Percentiles rank a stretch among this genome's conserved stretches.
phyloP scores from a whole-genome alignment of 2,329 filamentous ascomycete species.

The Trichoderma guizhouense region DNA sequence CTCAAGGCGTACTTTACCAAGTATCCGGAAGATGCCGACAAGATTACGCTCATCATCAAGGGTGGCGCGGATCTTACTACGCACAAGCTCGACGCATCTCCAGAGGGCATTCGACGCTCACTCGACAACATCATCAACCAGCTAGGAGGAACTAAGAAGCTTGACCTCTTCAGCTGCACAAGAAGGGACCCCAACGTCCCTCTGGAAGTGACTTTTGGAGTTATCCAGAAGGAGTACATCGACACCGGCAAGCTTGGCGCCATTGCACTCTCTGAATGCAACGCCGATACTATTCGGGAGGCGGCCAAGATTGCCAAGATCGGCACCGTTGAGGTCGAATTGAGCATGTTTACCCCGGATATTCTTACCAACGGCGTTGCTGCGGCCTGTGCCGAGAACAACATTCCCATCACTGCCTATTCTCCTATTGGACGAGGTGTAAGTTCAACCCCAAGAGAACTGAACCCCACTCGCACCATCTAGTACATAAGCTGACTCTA shows the following conservation, averaged over 20 bases:
- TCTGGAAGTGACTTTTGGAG: conserved; percentile 42
- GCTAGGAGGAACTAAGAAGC: conserved; percentile 53
- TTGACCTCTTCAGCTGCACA: conserved; percentile 60
- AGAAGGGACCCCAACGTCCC: conserved; percentile 51
- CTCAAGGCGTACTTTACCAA: conserved; percentile 60
- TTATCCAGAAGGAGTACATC: conserved; percentile 48
- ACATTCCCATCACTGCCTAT: conserved; percentile 70
- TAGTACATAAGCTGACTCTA: not conserved
- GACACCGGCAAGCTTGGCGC: conserved; percentile 50
- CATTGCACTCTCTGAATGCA: conserved; percentile 51
- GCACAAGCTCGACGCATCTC: conserved; percentile 46
- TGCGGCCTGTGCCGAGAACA: conserved; percentile 56
- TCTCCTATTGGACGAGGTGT: conserved; percentile 33
- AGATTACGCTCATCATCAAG: conserved; percentile 62
- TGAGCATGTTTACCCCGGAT: conserved; percentile 49
- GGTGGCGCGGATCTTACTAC: conserved; percentile 43
- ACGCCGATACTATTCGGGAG: conserved; percentile 46
- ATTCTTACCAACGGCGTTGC: conserved; percentile 50
- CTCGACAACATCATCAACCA: conserved; percentile 54
- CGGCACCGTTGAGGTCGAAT: conserved; percentile 51
- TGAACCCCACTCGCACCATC: conserved; percentile 3
- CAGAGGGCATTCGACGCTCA: conserved; percentile 52
- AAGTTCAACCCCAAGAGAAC: conserved; percentile 23
- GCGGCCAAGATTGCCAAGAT: conserved; percentile 45
- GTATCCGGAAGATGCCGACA: conserved; percentile 61